Percentiles rank a stretch among this genome's conserved stretches.
phyloP scores from a whole-genome alignment of 2,329 filamentous ascomycete genomes.

The Neonectria ditissima region DNA sequence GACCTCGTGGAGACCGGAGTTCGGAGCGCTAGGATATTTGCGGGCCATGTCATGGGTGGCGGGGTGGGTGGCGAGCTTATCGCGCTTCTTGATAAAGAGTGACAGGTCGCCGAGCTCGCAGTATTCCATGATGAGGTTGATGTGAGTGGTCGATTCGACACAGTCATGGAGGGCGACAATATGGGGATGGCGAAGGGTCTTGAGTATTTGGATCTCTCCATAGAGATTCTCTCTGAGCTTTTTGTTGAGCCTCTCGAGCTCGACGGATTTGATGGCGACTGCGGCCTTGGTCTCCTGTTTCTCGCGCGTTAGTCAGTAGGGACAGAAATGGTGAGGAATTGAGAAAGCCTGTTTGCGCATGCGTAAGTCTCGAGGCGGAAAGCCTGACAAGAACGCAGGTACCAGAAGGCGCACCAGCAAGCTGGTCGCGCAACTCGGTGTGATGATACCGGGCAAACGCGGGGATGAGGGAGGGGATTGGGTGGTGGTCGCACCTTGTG shows the following conservation, averaged over 20 bases:
- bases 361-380: conserved; percentile 5
- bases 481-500: conserved; percentile 72
- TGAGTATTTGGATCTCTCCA: conserved; percentile 94
- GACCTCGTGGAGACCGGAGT: conserved; percentile 95
- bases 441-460: conserved; percentile 26
- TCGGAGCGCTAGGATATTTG: conserved; percentile 87
- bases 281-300: conserved; percentile 79
- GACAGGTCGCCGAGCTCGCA: conserved; percentile 96
- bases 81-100: conserved; percentile 94
- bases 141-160: conserved; percentile 85
- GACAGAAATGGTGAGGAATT: not conserved
- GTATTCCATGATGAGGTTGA: conserved; percentile 99
- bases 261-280: conserved; percentile 97
- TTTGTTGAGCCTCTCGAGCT: conserved; percentile 88
- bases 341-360: not conserved
- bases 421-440: conserved; percentile 22
- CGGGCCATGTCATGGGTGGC: conserved; percentile 90
- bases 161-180: conserved; percentile 97
- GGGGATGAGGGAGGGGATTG: conserved; percentile 8
- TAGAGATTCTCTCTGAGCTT: conserved; percentile 97
- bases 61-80: conserved; percentile 81
- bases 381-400: conserved; percentile 10
- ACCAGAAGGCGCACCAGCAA: conserved; percentile 18
- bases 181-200: conserved; percentile 92
- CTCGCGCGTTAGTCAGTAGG: conserved; percentile 28